Evolutionary conservation across 805 yeast genomes (phyloP).

Genomic region (Scheffersomyces amazonensis): DNA sequence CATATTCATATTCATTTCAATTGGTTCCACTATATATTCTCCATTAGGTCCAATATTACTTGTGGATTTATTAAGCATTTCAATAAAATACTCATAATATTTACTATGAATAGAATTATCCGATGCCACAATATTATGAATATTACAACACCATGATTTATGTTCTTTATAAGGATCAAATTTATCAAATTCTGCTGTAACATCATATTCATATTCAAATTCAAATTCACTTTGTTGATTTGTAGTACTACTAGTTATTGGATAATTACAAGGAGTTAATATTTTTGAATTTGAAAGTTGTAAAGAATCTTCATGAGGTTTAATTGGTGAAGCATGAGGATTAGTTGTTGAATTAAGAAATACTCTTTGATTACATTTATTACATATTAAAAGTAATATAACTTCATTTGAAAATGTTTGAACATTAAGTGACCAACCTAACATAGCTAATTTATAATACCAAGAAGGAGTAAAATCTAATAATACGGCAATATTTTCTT

Average conservation of each 20-base stretch:
- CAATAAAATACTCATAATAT: conserved; percentile 19
- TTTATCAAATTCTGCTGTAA: conserved; percentile 8
- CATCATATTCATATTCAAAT: conserved; percentile 6
- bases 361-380: conserved; percentile 34
- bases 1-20: conserved; percentile 10
- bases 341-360: conserved; percentile 18
- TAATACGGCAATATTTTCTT: conserved; percentile 27
- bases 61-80: conserved; percentile 19
- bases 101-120: conserved; percentile 1
- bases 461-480: conserved; percentile 26
- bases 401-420: conserved; percentile 24
- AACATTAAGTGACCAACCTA: conserved; percentile 36
- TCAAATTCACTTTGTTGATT: conserved; percentile 5
- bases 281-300: conserved; percentile 20
- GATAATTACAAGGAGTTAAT: conserved; percentile 30
- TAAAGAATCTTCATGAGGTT: conserved; percentile 6
- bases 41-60: conserved; percentile 24
- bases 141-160: conserved; percentile 34
- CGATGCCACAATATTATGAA: conserved; percentile 8
- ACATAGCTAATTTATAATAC: conserved; percentile 31
- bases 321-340: conserved; percentile 3
- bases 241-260: conserved; percentile 9
- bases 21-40: conserved; percentile 14
- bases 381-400: conserved; percentile 31
- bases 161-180: conserved; percentile 27